Conservation (phyloP, 768 basidiomycete genomes). For the Lyophyllum semitale region DNA sequence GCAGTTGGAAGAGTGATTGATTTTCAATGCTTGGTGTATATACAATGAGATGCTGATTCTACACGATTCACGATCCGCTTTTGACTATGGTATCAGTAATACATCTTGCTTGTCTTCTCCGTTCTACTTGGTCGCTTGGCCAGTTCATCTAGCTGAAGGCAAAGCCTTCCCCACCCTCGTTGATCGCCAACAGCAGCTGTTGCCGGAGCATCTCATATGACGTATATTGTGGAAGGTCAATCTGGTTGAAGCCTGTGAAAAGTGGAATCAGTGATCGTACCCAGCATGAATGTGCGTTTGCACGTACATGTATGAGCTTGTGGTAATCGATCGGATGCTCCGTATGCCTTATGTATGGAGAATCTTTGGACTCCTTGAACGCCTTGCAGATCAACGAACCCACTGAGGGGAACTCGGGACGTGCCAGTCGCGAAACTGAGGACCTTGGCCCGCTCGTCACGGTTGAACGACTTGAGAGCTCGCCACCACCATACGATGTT, state of each 20-base stretch:
- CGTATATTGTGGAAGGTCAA: slow-evolving; percentile 91
- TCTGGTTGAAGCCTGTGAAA: slow-evolving; percentile 83
- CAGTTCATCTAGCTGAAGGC: slow-evolving; percentile 59
- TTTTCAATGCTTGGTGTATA: slow-evolving; percentile 17
- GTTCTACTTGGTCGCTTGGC: slow-evolving; percentile 24
- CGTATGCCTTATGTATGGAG: slow-evolving; percentile 94
- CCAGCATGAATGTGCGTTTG: neutral
- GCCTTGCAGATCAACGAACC: slow-evolving; percentile 94
- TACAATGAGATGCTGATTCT: slow-evolving; percentile 23
- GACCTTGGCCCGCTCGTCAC: slow-evolving; percentile 95
- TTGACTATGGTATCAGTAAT: slow-evolving; percentile 12
- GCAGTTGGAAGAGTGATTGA: neutral
- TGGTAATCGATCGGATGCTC: slow-evolving; percentile 79
- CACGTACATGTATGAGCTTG: slow-evolving; percentile 87
- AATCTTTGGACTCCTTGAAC: slow-evolving; percentile 94
- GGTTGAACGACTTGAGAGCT: slow-evolving; percentile 94
- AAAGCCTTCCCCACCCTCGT: slow-evolving; percentile 95
- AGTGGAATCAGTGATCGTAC: neutral
- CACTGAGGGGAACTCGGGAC: slow-evolving; percentile 90
- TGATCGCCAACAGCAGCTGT: slow-evolving; percentile 88
- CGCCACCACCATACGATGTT: slow-evolving; percentile 99
- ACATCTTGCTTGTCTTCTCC: slow-evolving; percentile 7
- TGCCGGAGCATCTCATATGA: slow-evolving; percentile 96
- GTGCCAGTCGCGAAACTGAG: slow-evolving; percentile 95
- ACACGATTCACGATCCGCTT: slow-evolving; percentile 13